phyloP scores from a whole-genome alignment of 352 stramenopile genomes.

The Phytopythium montanum region DNA sequence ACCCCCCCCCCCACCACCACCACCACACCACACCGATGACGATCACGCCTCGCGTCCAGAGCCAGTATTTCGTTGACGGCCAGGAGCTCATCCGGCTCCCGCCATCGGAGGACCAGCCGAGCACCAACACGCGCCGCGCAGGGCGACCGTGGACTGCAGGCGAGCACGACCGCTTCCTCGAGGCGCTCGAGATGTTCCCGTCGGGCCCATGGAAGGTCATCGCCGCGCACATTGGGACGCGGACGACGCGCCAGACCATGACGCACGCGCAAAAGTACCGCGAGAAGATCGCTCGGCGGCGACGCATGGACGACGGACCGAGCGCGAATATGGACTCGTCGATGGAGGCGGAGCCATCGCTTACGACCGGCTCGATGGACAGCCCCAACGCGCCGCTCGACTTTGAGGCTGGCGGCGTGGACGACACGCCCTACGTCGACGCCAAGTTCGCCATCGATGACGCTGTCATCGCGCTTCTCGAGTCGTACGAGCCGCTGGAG shows the following conservation, averaged over 20 bases:
- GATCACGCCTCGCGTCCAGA: slow-evolving; percentile 31
- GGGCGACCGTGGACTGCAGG: slow-evolving; percentile 30
- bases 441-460: slow-evolving; percentile 18
- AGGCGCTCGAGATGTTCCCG: slow-evolving; percentile 31
- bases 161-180: slow-evolving; percentile 33
- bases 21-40: slow-evolving; percentile 15
- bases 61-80: slow-evolving; percentile 34
- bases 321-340: not conserved
- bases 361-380: not conserved
- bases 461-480: slow-evolving; percentile 28
- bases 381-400: not conserved
- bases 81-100: slow-evolving; percentile 32
- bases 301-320: slow-evolving; percentile 9
- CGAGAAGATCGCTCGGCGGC: slow-evolving; percentile 42
- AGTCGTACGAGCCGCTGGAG: slow-evolving; percentile 36
- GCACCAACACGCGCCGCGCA: slow-evolving; percentile 21
- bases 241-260: slow-evolving; percentile 51
- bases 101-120: slow-evolving; percentile 30
- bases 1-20: too few relatives aligned
- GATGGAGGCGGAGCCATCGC: not conserved
- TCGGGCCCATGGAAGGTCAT: slow-evolving; percentile 35
- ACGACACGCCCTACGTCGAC: slow-evolving; percentile 6
- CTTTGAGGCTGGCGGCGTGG: not conserved
- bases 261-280: slow-evolving; percentile 48
- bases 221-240: slow-evolving; percentile 48